phyloP scores from a whole-genome alignment of 208 protist genomes.

The Leishmania martiniquensis region DNA sequence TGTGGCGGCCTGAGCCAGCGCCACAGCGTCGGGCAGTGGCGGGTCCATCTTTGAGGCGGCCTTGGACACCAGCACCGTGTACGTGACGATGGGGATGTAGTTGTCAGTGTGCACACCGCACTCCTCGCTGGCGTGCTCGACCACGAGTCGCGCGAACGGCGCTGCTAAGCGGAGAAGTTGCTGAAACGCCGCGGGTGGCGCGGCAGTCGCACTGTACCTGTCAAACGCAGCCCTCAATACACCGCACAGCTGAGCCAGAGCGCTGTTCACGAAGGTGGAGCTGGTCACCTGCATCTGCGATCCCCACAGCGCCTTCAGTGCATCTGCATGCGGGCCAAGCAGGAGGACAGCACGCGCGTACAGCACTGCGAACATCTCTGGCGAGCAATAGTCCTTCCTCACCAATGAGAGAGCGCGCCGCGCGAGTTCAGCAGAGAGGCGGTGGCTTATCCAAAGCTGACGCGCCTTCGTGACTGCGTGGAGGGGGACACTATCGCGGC shows the following conservation, averaged over 20 bases:
- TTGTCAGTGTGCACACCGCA: slow-evolving; percentile 46
- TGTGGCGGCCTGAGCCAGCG: slow-evolving; percentile 29
- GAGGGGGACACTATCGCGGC: slow-evolving; percentile 53
- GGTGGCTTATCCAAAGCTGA: slow-evolving; percentile 13
- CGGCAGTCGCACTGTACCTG: not conserved
- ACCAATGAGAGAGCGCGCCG: slow-evolving; percentile 24
- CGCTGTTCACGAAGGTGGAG: slow-evolving; percentile 38
- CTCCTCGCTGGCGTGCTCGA: slow-evolving; percentile 26
- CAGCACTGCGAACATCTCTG: slow-evolving; percentile 35
- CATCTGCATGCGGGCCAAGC: slow-evolving; percentile 62
- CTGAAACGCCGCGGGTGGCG: slow-evolving; percentile 24
- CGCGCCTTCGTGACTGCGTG: slow-evolving; percentile 26
- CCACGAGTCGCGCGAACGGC: slow-evolving; percentile 34
- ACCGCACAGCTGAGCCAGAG: slow-evolving; percentile 13
- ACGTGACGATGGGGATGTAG: slow-evolving; percentile 74
- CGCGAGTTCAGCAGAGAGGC: slow-evolving; percentile 25
- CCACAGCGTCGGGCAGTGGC: slow-evolving; percentile 33
- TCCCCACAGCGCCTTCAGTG: slow-evolving; percentile 29
- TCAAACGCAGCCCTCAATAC: slow-evolving; percentile 11
- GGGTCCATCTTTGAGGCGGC: slow-evolving; percentile 17
- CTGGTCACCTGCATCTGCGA: slow-evolving; percentile 29
- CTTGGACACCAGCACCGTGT: slow-evolving; percentile 24
- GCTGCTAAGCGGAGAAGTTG: slow-evolving; percentile 29
- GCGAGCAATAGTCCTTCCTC: slow-evolving; percentile 19
- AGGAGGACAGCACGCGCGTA: slow-evolving; percentile 53